Conservation (phyloP, 192 early-diverging fungal species). For the Coemansia sp. region DNA sequence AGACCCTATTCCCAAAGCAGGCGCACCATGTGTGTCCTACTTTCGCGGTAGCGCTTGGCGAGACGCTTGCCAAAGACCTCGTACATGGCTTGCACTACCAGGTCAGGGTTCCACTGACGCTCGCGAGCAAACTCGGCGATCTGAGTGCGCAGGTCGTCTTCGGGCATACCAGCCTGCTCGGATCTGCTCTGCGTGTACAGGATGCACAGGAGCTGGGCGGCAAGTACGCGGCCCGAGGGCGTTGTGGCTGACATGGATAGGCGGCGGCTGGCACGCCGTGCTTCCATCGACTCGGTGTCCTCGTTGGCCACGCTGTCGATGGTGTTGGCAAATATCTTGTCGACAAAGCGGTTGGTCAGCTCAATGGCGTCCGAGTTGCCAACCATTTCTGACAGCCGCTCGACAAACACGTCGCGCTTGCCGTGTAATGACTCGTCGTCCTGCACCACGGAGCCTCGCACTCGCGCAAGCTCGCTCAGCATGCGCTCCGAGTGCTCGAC, state of each 20-base stretch:
- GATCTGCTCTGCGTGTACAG: constrained; percentile 35
- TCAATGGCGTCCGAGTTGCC: constrained; percentile 47
- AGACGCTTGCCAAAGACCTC: constrained; percentile 56
- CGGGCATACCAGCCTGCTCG: constrained; percentile 37
- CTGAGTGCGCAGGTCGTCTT: constrained; percentile 45
- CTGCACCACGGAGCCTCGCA: neutral
- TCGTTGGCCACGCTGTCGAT: constrained; percentile 57
- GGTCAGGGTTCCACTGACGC: constrained; percentile 52
- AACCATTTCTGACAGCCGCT: constrained; percentile 40
- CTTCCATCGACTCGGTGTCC: constrained; percentile 46
- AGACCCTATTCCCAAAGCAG: constrained; percentile 41
- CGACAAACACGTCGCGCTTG: constrained; percentile 18
- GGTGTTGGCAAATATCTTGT: constrained; percentile 53
- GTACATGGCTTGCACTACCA: constrained; percentile 57
- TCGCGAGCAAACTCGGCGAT: constrained; percentile 56
- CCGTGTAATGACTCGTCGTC: constrained; percentile 15
- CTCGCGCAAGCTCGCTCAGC: constrained; percentile 20
- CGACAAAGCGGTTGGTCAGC: constrained; percentile 43
- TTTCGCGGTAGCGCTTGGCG: constrained; percentile 49
- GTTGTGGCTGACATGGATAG: constrained; percentile 43
- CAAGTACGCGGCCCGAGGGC: constrained; percentile 45
- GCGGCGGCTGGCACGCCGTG: constrained; percentile 43
- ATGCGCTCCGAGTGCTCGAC: constrained; percentile 52
- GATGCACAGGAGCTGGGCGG: constrained; percentile 55
- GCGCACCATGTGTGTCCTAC: constrained; percentile 49